Evolutionary conservation across 345 rosid species (phyloP).

Genomic region (Reutealis trisperma): DNA sequence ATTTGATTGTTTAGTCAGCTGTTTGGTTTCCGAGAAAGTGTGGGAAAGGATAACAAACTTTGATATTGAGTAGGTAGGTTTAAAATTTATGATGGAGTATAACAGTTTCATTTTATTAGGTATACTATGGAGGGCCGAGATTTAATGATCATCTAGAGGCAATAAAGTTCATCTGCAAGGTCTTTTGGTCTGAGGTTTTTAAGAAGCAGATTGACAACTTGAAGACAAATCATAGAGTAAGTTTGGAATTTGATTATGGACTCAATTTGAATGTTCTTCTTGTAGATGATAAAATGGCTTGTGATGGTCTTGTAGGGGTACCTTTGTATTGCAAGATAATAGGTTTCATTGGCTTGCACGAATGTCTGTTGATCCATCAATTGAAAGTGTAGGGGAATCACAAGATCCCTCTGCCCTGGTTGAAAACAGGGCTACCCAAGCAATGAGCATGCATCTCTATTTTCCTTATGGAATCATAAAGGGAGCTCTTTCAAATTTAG

Average conservation of each 20-base stretch:
- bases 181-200: conserved; percentile 95
- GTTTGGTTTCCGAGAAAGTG: conserved; percentile 24
- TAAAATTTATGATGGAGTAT: background rate
- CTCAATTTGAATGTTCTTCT: background rate
- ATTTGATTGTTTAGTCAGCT: background rate
- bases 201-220: conserved; percentile 97
- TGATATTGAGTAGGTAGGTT: background rate
- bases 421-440: conserved; percentile 61
- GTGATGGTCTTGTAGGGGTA: conserved; percentile 67
- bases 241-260: background rate
- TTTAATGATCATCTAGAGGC: conserved; percentile 93
- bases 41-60: background rate
- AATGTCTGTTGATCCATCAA: conserved; percentile 60
- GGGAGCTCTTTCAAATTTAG: conserved; percentile 96
- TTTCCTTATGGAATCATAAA: conserved; percentile 95
- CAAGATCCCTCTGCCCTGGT: conserved; percentile 54
- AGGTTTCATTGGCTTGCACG: conserved; percentile 83
- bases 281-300: background rate
- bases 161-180: conserved; percentile 97
- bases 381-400: conserved; percentile 42
- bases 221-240: conserved; percentile 93
- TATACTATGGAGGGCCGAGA: conserved; percentile 93
- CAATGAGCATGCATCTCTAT: conserved; percentile 83
- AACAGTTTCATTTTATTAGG: conserved; percentile 36
- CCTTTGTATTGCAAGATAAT: conserved; percentile 97